Evolutionary conservation across 805 yeast species (phyloP).

Genomic region (Sugiyamaella smithiae): DNA sequence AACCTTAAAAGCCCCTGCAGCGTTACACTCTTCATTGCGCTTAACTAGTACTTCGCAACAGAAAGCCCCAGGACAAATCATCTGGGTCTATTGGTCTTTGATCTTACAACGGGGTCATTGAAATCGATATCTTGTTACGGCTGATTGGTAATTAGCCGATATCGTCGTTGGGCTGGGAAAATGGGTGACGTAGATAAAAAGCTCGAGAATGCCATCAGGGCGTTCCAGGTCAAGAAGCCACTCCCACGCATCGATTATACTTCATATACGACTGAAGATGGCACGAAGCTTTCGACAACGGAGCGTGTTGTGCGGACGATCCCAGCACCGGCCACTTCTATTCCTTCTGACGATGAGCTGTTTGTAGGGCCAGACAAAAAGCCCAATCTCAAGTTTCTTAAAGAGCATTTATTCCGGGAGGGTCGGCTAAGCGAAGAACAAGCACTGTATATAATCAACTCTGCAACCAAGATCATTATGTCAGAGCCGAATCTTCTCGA

Average conservation of each 20-base stretch:
- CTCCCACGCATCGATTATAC: conserved; percentile 41
- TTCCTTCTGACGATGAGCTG: conserved; percentile 67
- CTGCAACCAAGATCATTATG: conserved; percentile 61
- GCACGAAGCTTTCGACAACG: conserved; percentile 51
- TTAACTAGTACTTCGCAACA: no score
- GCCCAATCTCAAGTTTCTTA: conserved; percentile 71
- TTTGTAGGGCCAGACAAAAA: conserved; percentile 53
- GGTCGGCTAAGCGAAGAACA: conserved; percentile 76
- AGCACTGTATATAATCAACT: conserved; percentile 59
- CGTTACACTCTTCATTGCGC: not conserved
- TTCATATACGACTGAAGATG: conserved; percentile 54
- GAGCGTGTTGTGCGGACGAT: conserved; percentile 59
- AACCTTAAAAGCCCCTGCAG: conserved; percentile 3
- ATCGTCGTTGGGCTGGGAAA: not conserved
- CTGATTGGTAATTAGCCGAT: no score
- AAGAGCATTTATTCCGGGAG: conserved; percentile 71
- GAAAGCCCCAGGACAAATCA: no score
- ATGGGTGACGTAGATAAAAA: conserved; percentile 12
- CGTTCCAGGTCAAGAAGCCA: conserved; percentile 35
- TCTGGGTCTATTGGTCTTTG: no score
- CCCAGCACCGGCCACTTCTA: conserved; percentile 59
- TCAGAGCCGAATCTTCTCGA: conserved; percentile 75
- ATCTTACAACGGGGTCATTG: no score
- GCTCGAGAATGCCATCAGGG: conserved; percentile 36
- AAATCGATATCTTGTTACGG: no score